These are phyloP conservation scores for Fusarium nanum DNA, from an alignment of 2,329 filamentous ascomycete genomes.

Conservation along the genomic window DNA sequence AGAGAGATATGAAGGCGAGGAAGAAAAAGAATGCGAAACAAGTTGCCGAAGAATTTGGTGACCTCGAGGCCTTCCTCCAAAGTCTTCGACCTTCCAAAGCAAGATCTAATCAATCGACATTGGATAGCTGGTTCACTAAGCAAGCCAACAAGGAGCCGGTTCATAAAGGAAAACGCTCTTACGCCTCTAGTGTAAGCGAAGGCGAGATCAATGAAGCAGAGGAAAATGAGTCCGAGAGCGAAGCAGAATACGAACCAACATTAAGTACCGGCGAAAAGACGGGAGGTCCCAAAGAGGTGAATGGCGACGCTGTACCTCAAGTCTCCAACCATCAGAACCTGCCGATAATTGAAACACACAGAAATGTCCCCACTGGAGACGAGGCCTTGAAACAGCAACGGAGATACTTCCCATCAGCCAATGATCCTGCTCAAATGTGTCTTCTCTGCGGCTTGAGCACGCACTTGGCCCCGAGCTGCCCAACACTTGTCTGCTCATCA, in stretches of 20 bases:
- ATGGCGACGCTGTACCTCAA: slow-evolving; percentile 21
- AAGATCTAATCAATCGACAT: slow-evolving; percentile 7
- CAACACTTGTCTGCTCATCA: slow-evolving; percentile 59
- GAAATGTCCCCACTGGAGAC: slow-evolving; percentile 45
- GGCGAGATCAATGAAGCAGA: slow-evolving; percentile 21
- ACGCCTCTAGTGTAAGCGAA: slow-evolving; percentile 40
- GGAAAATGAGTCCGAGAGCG: slow-evolving; percentile 41
- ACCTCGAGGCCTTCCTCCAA: slow-evolving; percentile 39
- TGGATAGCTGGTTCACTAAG: slow-evolving; percentile 18
- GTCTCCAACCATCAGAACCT: slow-evolving; percentile 3
- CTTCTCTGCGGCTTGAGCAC: slow-evolving; percentile 62
- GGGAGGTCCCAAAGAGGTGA: slow-evolving; percentile 14
- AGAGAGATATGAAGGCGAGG: slow-evolving; percentile 50
- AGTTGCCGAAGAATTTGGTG: slow-evolving; percentile 45
- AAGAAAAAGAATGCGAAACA: slow-evolving; percentile 49
- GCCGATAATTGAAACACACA: slow-evolving; percentile 29
- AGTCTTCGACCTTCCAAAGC: slow-evolving; percentile 23
- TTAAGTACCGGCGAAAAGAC: slow-evolving; percentile 26
- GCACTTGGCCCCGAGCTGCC: slow-evolving; percentile 61
- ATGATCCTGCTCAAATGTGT: slow-evolving; percentile 59
- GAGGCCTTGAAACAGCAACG: slow-evolving; percentile 55
- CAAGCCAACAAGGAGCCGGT: slow-evolving; percentile 10
- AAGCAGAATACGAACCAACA: slow-evolving; percentile 45
- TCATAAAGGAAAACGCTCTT: slow-evolving; percentile 32
- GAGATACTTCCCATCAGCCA: slow-evolving; percentile 64